Conservation (phyloP, 2,329 filamentous ascomycete species). For the Cryphonectria radicalis region DNA sequence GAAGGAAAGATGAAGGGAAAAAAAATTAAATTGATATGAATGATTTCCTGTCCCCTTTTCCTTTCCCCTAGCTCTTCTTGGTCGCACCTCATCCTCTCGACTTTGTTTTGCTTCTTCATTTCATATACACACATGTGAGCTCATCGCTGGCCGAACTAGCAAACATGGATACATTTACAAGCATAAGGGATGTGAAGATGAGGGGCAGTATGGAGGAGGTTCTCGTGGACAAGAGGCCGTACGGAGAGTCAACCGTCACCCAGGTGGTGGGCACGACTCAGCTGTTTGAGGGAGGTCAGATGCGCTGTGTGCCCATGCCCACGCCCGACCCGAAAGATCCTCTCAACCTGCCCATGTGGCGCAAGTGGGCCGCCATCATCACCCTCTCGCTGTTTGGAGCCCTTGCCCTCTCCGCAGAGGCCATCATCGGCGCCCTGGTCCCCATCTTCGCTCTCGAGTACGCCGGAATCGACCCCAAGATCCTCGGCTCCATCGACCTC, state of each 20-base stretch:
- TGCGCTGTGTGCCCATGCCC: slow-evolving; percentile 31
- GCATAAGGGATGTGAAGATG: slow-evolving; percentile 9
- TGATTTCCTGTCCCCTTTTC: background rate
- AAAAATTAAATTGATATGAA: background rate
- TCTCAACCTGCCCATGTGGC: slow-evolving; percentile 33
- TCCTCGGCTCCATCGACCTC: slow-evolving; percentile 31
- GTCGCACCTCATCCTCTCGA: background rate
- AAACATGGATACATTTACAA: slow-evolving; percentile 2
- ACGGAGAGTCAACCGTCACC: slow-evolving; percentile 8
- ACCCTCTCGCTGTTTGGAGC: slow-evolving; percentile 33
- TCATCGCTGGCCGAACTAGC: slow-evolving; percentile 13
- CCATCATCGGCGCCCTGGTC: slow-evolving; percentile 31
- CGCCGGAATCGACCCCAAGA: slow-evolving; percentile 32
- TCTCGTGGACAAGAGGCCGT: slow-evolving; percentile 8
- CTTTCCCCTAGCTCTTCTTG: background rate
- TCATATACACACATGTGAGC: background rate
- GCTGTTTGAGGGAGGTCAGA: slow-evolving; percentile 28
- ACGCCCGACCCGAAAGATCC: slow-evolving; percentile 30
- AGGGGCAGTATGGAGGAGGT: slow-evolving; percentile 27
- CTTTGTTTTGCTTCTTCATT: background rate
- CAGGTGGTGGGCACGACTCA: slow-evolving; percentile 30
- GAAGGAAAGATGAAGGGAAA: background rate
- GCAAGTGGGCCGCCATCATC: slow-evolving; percentile 34
- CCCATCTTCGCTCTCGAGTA: slow-evolving; percentile 36
- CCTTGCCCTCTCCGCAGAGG: slow-evolving; percentile 33